Evolutionary conservation across 495 filamentous ascomycete genomes (phyloP), one percentile per base, ranked within the genome.

Genomic region (Letharia lupina): DNA sequence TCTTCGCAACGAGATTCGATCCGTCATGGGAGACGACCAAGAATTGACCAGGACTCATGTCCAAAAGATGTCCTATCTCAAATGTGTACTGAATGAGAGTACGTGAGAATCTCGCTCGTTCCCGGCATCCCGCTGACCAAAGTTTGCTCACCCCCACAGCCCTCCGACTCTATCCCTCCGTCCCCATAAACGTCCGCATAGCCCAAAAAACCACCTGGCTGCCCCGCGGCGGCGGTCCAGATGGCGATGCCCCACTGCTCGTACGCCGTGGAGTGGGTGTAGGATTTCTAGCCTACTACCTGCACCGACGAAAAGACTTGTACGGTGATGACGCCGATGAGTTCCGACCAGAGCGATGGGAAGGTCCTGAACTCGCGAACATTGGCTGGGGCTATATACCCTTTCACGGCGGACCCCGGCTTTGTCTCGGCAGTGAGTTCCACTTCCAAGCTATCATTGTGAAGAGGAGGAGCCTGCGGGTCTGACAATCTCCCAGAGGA

Each of bases 291-390:
- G 79, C 81, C 0, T 83, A 83, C 69, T 72, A 81, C 33, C 84
- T 89, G 82, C 85, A 89, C 69, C 79, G 84, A 8, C 74, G 74
- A 16, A 76, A 80, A 63, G 77, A 90, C 68, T 75, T 90, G 9
- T 89, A 89, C 13, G 71, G 72, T 31, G 79, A 79, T 47, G 74
- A 77, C 57, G 79, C 81, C 3, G 72, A 78, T 0, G 70, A 77
- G 41, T 93, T 87, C 75, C 76, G 78, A 44, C 87, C 88, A 0
- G 87, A 91, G 62, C 72, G 89, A 23, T 92, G 89, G 90, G 81
- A 82, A 47, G 64, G 58, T 16, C 63, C 70, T 11, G 69, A 75
- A 56, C 75, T 69, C 40, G 41, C 52, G 13, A 67, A 70, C 23
- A 65, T 70, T 47, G 71, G 73, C 28, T 89, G 86, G 86, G 83